These are phyloP conservation scores for Lactarius sp. DNA, from an alignment of 768 basidiomycete genomes.

Conservation along the genomic window DNA sequence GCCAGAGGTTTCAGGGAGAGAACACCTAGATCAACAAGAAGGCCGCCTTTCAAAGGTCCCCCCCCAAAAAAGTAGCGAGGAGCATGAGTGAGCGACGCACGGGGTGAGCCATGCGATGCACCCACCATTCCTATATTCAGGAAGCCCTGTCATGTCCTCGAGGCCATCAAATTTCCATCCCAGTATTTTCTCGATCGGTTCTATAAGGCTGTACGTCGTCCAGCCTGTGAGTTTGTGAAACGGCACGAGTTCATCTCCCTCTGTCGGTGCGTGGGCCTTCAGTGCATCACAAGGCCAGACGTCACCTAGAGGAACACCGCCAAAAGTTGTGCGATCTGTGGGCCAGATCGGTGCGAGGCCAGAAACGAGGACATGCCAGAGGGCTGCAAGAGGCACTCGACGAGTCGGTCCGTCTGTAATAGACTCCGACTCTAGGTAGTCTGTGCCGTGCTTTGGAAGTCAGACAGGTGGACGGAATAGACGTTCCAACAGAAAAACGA, in stretches of 20 bases:
- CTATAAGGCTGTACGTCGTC: conserved; percentile 86
- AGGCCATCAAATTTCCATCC: conserved; percentile 79
- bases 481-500: background rate
- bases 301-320: conserved; percentile 74
- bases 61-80: conserved; percentile 4
- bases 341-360: conserved; percentile 91
- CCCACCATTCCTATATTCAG: conserved; percentile 90
- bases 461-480: conserved; percentile 3
- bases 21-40: conserved; percentile 81
- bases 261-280: conserved; percentile 29
- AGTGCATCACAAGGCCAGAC: conserved; percentile 83
- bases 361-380: conserved; percentile 81
- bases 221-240: conserved; percentile 97
- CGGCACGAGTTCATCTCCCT: conserved; percentile 74
- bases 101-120: conserved; percentile 15
- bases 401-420: conserved; percentile 37
- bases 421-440: conserved; percentile 62
- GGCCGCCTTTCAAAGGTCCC: conserved; percentile 53
- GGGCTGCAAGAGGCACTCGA: conserved; percentile 62
- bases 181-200: conserved; percentile 72
- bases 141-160: conserved; percentile 86
- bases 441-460: conserved; percentile 34
- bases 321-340: conserved; percentile 58
- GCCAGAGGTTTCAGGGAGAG: conserved; percentile 57
- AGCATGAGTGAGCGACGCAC: conserved; percentile 13